Base-by-base conservation (phyloP, 306 rosid species). In the Prosopis cineraria region DNA sequence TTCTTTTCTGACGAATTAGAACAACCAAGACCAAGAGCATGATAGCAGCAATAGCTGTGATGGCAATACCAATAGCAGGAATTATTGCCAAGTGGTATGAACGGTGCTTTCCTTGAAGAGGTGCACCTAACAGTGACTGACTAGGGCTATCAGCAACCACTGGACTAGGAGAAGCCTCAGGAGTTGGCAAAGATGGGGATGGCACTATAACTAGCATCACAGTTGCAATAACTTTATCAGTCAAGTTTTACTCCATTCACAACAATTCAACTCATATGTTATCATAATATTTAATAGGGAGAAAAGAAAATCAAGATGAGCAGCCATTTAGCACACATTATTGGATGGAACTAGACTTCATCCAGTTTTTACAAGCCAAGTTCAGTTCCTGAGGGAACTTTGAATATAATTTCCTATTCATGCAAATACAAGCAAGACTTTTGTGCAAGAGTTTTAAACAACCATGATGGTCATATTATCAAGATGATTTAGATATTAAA, bases 1-100 rank as follows among this genome's bases (percentile, higher is more conserved):
- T 87, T 76, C 79, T 91, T 86, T 91, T 96, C 72, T 84, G 87
- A 72, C 87, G 91, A 73, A 96, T 96, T 76, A 96, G 93, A 86
- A 91, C 79, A 74, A 96, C 78, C 90, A 96, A 85, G 83, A 96
- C 88, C 43, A 85, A 66, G 39, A 96, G 87, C 88, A 89, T 84
- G 78, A 80, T 68, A 82, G 90, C 85, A 73, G 99, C 94, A 77
- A 76, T 71, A 62, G 84, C 93, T 40, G 97, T 93, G 77, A 96
- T 87, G 70, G 87, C 93, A 74, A 96, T 87, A 75, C 96, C 96
- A 79, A 96, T 79, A 73, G 74, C 91, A 27, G 94, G 91, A 77
- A 90, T 89, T 77, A 96, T 37, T 43, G 96, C 86, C 84, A 92
- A 84, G 85, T 77, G 97, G 85, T 85, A 92, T 78, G 91, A 62